Percentiles rank a stretch among this genome's conserved stretches.
These are phyloP conservation scores for Naganishia albida DNA, from an alignment of 1,284 basidiomycete genomes.

Conservation along the genomic window DNA sequence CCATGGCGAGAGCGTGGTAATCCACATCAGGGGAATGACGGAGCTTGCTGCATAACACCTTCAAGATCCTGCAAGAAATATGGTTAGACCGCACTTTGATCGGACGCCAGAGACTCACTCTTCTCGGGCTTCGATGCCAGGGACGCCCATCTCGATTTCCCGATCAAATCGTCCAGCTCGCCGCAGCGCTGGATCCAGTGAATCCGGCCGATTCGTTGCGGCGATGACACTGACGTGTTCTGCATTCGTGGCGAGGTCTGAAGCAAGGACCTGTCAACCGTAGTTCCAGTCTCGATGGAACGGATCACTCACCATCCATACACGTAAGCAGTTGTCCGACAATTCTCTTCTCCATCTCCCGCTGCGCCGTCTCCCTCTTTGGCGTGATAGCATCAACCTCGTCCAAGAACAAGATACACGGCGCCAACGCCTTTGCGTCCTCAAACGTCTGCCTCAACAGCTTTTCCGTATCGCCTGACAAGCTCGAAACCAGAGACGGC, in stretches of 20 bases:
- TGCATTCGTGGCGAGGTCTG: constrained; percentile 50
- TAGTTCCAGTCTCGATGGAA: neutral
- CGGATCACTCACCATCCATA: constrained; percentile 75
- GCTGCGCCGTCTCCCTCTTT: constrained; percentile 92
- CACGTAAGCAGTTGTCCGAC: constrained; percentile 96
- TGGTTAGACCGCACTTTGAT: neutral
- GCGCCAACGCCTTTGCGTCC: constrained; percentile 85
- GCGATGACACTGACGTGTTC: constrained; percentile 91
- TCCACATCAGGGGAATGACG: constrained; percentile 79
- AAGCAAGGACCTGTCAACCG: neutral
- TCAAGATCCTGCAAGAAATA: constrained; percentile 65
- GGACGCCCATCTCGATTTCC: constrained; percentile 96
- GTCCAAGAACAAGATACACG: constrained; percentile 90
- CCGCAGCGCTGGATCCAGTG: constrained; percentile 87
- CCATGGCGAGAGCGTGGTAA: constrained; percentile 78
- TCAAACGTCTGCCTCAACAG: constrained; percentile 94
- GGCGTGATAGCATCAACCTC: constrained; percentile 98
- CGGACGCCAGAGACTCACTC: constrained; percentile 63
- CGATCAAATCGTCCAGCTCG: constrained; percentile 94
- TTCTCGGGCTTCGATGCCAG: constrained; percentile 83
- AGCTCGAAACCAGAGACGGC: constrained; percentile 91
- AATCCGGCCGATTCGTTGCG: constrained; percentile 93
- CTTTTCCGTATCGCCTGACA: constrained; percentile 97
- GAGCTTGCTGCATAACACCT: constrained; percentile 73
- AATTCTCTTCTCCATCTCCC: constrained; percentile 97